Percentiles rank a stretch among this genome's conserved stretches.
These are phyloP conservation scores for Tulasnella sp. DNA, from an alignment of 768 basidiomycete genomes.

Conservation along the genomic window DNA sequence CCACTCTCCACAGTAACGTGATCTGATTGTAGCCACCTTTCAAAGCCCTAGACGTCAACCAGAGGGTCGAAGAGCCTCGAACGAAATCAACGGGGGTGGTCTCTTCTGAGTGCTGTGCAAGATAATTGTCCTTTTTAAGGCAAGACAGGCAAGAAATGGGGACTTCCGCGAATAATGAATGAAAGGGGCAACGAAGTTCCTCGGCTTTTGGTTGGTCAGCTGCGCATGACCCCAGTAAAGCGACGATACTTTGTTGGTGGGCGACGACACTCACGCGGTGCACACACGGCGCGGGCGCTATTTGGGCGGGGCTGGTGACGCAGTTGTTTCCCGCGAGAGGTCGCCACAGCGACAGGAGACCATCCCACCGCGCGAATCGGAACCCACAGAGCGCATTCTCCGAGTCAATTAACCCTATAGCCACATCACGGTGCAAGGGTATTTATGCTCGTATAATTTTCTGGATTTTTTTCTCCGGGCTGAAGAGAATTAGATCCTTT, in stretches of 20 bases:
- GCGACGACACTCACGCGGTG: not conserved
- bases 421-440: not conserved
- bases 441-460: not conserved
- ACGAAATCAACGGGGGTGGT: not conserved
- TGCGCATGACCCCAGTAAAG: not conserved
- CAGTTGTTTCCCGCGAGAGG: slow-evolving; percentile 8
- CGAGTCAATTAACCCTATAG: not conserved
- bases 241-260: not conserved
- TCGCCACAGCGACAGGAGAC: not conserved
- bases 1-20: not conserved
- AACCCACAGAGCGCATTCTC: not conserved
- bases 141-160: not conserved
- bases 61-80: not conserved
- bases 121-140: not conserved
- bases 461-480: not conserved
- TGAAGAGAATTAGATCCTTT: not conserved
- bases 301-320: not conserved
- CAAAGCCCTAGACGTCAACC: not conserved
- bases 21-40: not conserved
- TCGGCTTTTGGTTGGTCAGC: not conserved
- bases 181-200: not conserved
- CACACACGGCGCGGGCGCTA: not conserved
- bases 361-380: not conserved
- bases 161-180: not conserved
- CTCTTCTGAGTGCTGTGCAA: not conserved